Evolutionary conservation across 371 early-diverging fungal species (phyloP).

Genomic region (Rhizomucor miehei): DNA sequence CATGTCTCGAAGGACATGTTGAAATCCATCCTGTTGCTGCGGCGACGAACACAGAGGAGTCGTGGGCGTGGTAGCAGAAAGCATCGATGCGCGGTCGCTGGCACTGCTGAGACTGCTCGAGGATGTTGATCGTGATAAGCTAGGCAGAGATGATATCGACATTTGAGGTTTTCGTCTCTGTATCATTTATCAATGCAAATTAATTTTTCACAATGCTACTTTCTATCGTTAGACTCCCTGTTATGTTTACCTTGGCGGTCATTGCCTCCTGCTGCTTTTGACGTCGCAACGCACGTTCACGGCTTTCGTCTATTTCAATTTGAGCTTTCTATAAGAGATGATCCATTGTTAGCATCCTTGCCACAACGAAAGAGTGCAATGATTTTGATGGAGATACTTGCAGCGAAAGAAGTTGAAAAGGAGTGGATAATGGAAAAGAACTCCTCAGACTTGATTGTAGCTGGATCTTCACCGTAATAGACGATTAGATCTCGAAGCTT

Average conservation of each 20-base stretch:
- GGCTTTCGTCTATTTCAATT: conserved; percentile 24
- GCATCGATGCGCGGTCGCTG: neutral
- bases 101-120: conserved; percentile 6
- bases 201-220: neutral
- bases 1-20: conserved; percentile 33
- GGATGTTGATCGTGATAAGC: conserved; percentile 13
- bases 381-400: no score
- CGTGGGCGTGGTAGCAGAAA: no score
- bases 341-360: neutral
- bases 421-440: conserved; percentile 68
- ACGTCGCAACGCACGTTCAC: conserved; percentile 19
- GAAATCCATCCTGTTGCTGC: conserved; percentile 26
- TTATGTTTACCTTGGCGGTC: no score
- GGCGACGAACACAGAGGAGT: neutral
- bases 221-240: neutral
- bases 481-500: conserved; percentile 58
- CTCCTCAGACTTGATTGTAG: conserved; percentile 76
- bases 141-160: conserved; percentile 1
- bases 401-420: conserved; percentile 40
- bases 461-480: conserved; percentile 83
- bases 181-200: neutral
- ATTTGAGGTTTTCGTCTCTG: conserved; percentile 3
- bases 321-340: conserved; percentile 15
- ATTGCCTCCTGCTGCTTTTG: conserved; percentile 16
- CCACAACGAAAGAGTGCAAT: no score